Conservation (phyloP, 1,284 basidiomycete genomes). For the Sanghuangporus weigelae region DNA sequence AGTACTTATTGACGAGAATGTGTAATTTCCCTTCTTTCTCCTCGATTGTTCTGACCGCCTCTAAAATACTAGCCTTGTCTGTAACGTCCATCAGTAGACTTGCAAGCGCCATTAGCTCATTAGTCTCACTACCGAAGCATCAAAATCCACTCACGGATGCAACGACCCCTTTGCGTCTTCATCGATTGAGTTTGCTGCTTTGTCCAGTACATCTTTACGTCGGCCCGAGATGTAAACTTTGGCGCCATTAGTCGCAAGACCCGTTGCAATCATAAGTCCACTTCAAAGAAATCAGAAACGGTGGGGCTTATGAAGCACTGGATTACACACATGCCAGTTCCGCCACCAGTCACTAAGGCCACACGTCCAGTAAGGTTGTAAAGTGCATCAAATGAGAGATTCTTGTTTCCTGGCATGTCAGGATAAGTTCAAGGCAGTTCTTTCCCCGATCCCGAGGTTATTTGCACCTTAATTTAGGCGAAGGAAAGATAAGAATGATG, state of each 20-base stretch:
- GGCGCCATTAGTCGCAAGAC: constrained; percentile 33
- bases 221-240: constrained; percentile 32
- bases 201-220: constrained; percentile 23
- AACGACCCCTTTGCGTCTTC: constrained; percentile 10
- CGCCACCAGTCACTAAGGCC: constrained; percentile 32
- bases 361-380: constrained; percentile 23
- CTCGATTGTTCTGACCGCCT: constrained; percentile 47
- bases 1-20: constrained; percentile 75
- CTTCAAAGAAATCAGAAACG: constrained; percentile 8
- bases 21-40: constrained; percentile 66
- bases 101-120: not conserved
- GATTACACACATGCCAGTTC: constrained; percentile 27
- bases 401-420: not conserved
- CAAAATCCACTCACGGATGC: constrained; percentile 9
- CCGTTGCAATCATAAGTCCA: constrained; percentile 34
- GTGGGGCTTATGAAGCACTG: not conserved
- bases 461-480: not conserved
- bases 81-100: constrained; percentile 70
- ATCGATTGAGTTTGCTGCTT: constrained; percentile 17
- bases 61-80: constrained; percentile 58
- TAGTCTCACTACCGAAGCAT: not conserved
- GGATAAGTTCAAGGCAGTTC: not conserved
- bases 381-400: constrained; percentile 12
- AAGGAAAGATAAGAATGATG: no score
- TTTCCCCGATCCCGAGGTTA: not conserved